Evolutionary conservation across 495 filamentous ascomycete species (phyloP), one percentile per base, ranked within the genome.

Genomic region (Hyaloscypha hepaticicola): DNA sequence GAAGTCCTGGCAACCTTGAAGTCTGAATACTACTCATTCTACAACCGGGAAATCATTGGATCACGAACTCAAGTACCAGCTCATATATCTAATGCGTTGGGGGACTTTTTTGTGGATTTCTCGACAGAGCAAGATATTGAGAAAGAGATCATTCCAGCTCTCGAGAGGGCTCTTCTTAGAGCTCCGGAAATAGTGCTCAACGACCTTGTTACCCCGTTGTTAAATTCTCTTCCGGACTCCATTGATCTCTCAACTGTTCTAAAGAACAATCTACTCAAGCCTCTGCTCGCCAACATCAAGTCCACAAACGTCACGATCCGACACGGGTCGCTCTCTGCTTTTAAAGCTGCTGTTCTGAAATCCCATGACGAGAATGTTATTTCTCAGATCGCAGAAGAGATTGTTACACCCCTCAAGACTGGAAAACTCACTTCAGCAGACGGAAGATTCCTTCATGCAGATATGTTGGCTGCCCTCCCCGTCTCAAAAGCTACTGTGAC

Each of bases 111-210:
- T 72, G 68, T 76, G 16, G 79, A 77, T 8, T 97, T 95, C 67
- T 78, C 90, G n/a, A 86, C 85, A 2, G 72, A 84, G 9, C 89
- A 90, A 48, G 92, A 97, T 61, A 73, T 99, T 11, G 79, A 82
- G 55, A 86, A 85, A 60, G 89, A 95, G 45, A 65, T 97, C 34
- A 79, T 92, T 26, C 92, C 95, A 51, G 79, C 91, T 0, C 77
- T 98, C 5, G 95, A 99, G 68, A 96, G 96, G 74, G 88, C 89
- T 1, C 84, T 99, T 45, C 75, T 99, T 48, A 83, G 95, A 74
- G 87, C 95, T 21, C 95, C 95, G 0, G 95, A 99, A 73, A 88
- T 98, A 34, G 87, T 96, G 14, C 79, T 97, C 27, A 85, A 86
- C 65, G 88, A 90, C 63, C 76, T 98, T 34, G 77, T 97, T 38